Percentiles rank a stretch among this genome's conserved stretches.
These are phyloP conservation scores for Tylopilus plumbeoviolaceoides DNA, from an alignment of 768 basidiomycete genomes.

Conservation along the genomic window DNA sequence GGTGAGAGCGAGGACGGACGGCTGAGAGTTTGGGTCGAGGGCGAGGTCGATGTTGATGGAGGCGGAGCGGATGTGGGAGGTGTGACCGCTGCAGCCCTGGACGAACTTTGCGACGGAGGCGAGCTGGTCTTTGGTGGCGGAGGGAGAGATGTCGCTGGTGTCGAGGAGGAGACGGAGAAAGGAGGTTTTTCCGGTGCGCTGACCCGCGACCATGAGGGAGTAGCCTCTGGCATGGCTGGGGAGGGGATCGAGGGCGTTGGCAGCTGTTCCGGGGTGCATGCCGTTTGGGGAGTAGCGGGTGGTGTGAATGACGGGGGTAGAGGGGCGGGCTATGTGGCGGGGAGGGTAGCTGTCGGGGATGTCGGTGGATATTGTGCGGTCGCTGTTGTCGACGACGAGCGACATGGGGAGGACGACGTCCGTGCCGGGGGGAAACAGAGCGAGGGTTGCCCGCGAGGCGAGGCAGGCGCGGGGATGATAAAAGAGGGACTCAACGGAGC, in stretches of 20 bases:
- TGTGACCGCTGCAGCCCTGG: slow-evolving; percentile 68
- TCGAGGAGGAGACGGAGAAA: slow-evolving; percentile 84
- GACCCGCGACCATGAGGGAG: slow-evolving; percentile 80
- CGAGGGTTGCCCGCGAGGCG: slow-evolving; percentile 54
- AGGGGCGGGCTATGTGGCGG: slow-evolving; percentile 26
- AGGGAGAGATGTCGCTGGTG: slow-evolving; percentile 63
- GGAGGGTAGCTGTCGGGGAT: slow-evolving; percentile 30
- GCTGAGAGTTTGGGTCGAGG: slow-evolving; percentile 41
- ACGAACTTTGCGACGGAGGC: slow-evolving; percentile 79
- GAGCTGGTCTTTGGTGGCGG: slow-evolving; percentile 69
- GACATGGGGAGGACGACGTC: slow-evolving; percentile 34
- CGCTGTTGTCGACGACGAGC: slow-evolving; percentile 58
- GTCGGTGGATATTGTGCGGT: slow-evolving; percentile 47
- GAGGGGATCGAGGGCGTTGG: slow-evolving; percentile 26
- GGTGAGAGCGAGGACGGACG: slow-evolving; percentile 55
- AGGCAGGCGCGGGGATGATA: slow-evolving; percentile 67
- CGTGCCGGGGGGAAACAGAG: slow-evolving; percentile 42
- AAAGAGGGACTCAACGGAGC: slow-evolving; percentile 41
- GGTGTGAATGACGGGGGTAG: slow-evolving; percentile 23
- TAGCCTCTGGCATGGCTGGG: slow-evolving; percentile 35
- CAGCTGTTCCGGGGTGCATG: slow-evolving; percentile 27
- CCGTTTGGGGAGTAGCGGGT: slow-evolving; percentile 24
- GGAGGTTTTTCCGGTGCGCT: slow-evolving; percentile 81
- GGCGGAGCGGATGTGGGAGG: slow-evolving; percentile 65
- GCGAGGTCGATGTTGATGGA: slow-evolving; percentile 69